Evolutionary conservation across 768 basidiomycete species (phyloP).

Genomic region (Mycena rosella): DNA sequence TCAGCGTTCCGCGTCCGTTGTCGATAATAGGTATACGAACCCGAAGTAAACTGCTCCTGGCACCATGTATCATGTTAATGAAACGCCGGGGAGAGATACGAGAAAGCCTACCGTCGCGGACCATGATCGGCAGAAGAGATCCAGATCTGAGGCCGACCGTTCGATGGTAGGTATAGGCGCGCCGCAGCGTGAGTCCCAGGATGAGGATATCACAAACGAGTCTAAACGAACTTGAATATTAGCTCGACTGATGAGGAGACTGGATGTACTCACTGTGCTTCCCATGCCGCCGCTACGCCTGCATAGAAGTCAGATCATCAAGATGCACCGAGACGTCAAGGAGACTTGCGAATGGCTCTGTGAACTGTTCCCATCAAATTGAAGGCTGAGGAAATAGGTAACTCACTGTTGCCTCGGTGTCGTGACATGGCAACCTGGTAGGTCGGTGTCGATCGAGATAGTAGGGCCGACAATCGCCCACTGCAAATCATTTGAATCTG

Average conservation of each 20-base stretch:
- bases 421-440: conserved; percentile 5
- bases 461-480: conserved; percentile 3
- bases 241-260: neutral
- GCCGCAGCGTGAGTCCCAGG: conserved; percentile 9
- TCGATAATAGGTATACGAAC: neutral
- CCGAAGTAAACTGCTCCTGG: conserved; percentile 19
- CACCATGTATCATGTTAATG: neutral
- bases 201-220: conserved; percentile 16
- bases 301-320: neutral
- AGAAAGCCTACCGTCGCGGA: conserved; percentile 9
- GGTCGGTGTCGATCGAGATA: neutral
- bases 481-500: neutral
- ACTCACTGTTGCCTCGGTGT: conserved; percentile 7
- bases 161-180: conserved; percentile 3
- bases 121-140: neutral
- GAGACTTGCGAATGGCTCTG: conserved; percentile 6
- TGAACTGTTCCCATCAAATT: neutral
- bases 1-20: no score
- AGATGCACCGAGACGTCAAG: neutral
- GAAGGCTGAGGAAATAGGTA: no score
- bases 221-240: neutral
- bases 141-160: neutral
- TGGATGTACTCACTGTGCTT: neutral
- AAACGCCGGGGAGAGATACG: neutral
- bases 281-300: neutral